Evolutionary conservation across 2,329 filamentous ascomycete genomes (phyloP).

Genomic region (Dothideomycetes sp.): DNA sequence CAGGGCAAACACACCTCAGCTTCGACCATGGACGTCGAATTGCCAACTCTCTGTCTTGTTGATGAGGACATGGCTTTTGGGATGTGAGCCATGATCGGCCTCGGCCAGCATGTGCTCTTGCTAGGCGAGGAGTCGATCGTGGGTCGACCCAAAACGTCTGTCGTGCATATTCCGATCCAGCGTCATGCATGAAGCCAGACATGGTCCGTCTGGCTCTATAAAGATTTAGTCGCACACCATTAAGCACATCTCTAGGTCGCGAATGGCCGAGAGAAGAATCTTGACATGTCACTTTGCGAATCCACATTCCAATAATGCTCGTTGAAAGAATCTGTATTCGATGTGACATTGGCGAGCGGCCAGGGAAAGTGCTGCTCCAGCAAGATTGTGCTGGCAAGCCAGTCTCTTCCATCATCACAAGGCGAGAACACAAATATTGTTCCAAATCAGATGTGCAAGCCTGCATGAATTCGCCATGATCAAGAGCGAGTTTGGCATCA

Average conservation of each 20-base stretch:
- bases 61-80: neutral
- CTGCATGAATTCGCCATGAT: neutral
- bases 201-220: neutral
- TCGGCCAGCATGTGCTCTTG: neutral
- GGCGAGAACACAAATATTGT: too few species aligned
- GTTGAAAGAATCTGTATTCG: too few species aligned
- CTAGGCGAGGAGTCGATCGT: neutral
- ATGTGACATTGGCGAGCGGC: too few species aligned
- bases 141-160: neutral
- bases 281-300: neutral
- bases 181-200: conserved; percentile 6
- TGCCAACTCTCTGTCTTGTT: neutral
- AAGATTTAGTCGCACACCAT: neutral
- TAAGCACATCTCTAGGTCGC: neutral
- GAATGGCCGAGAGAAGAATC: neutral
- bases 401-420: too few species aligned
- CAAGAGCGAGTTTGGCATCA: neutral
- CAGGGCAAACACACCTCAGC: neutral
- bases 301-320: neutral
- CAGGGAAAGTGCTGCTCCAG: too few species aligned
- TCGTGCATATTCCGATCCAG: conserved; percentile 4
- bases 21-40: neutral
- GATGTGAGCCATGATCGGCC: neutral
- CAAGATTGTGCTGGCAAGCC: too few species aligned
- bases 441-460: neutral